Evolutionary conservation across 352 stramenopile genomes (phyloP).

Genomic region (Globisporangium paroecandrum): DNA sequence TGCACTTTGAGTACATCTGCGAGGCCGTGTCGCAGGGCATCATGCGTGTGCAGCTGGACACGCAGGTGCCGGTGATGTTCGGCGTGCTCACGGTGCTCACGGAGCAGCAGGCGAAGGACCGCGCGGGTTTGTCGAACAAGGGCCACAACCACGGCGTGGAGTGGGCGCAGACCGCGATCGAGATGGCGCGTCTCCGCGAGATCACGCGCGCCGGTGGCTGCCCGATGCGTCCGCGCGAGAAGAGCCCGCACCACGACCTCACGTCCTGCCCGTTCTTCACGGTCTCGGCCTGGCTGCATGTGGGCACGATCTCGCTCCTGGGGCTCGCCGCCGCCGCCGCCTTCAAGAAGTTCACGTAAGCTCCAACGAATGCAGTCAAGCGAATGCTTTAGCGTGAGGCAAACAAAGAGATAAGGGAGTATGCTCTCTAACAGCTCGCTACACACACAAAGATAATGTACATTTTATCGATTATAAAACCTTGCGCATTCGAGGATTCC

Average conservation of each 20-base stretch:
- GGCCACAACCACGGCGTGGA: constrained; percentile 95
- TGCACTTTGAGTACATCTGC: constrained; percentile 99
- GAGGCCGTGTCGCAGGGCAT: constrained; percentile 95
- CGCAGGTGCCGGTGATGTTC: constrained; percentile 85
- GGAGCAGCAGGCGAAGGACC: constrained; percentile 94
- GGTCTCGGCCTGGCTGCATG: constrained; percentile 73
- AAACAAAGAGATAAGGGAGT: background rate
- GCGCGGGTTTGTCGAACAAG: constrained; percentile 74
- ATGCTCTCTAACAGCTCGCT: background rate
- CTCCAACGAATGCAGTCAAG: background rate
- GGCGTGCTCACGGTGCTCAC: constrained; percentile 95
- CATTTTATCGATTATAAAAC: constrained; percentile 12
- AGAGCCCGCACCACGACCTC: constrained; percentile 71
- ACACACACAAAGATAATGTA: constrained; percentile 11
- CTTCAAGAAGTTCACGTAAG: constrained; percentile 59
- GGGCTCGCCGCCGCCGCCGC: constrained; percentile 42
- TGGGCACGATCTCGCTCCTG: constrained; percentile 54
- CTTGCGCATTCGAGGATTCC: background rate
- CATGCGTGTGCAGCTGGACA: constrained; percentile 95
- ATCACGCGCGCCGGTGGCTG: constrained; percentile 52
- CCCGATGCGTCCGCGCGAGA: constrained; percentile 65
- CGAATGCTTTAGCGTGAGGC: background rate
- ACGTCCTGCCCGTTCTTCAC: constrained; percentile 76
- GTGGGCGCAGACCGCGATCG: constrained; percentile 95
- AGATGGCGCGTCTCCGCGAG: constrained; percentile 93